A percentile compares a stretch with the other conserved stretches of the same genome.
phyloP scores from a whole-genome alignment of 352 stramenopile species.

The Globisporangium megalacanthum region DNA sequence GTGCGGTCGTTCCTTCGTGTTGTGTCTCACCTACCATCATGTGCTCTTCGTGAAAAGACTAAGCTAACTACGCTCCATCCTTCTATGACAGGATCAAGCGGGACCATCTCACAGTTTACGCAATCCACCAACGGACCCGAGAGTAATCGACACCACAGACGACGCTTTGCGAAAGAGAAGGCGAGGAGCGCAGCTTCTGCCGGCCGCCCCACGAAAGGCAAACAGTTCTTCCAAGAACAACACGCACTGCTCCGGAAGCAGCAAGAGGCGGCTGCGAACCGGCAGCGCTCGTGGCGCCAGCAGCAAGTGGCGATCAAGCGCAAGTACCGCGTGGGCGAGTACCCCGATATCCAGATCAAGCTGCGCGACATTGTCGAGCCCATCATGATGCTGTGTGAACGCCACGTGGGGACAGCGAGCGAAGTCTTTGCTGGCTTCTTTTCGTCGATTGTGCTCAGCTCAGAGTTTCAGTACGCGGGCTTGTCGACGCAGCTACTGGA shows the following conservation, averaged over 20 bases:
- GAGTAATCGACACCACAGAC: neutral
- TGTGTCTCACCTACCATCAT: neutral
- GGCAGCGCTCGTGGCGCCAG: conserved; percentile 37
- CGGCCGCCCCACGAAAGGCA: conserved; percentile 14
- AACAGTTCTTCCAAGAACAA: conserved; percentile 59
- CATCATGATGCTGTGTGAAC: conserved; percentile 54
- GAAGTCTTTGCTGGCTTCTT: conserved; percentile 42
- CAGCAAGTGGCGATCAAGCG: conserved; percentile 57
- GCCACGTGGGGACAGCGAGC: conserved; percentile 36
- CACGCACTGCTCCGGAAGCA: conserved; percentile 48
- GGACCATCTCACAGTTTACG: conserved; percentile 4
- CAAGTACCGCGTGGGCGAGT: conserved; percentile 66
- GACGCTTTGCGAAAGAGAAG: conserved; percentile 27
- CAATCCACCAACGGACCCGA: neutral
- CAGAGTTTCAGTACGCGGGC: conserved; percentile 19
- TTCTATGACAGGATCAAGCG: conserved; percentile 3
- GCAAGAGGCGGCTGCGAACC: conserved; percentile 44
- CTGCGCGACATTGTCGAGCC: conserved; percentile 59
- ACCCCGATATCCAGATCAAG: conserved; percentile 79
- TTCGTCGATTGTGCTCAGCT: conserved; percentile 30
- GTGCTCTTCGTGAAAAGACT: neutral
- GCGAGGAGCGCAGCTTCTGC: neutral
- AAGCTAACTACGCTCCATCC: neutral
- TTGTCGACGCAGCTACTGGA: conserved; percentile 4
- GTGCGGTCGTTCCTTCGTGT: neutral